phyloP scores from a whole-genome alignment of 2,329 filamentous ascomycete genomes.

The Cytospora mali region DNA sequence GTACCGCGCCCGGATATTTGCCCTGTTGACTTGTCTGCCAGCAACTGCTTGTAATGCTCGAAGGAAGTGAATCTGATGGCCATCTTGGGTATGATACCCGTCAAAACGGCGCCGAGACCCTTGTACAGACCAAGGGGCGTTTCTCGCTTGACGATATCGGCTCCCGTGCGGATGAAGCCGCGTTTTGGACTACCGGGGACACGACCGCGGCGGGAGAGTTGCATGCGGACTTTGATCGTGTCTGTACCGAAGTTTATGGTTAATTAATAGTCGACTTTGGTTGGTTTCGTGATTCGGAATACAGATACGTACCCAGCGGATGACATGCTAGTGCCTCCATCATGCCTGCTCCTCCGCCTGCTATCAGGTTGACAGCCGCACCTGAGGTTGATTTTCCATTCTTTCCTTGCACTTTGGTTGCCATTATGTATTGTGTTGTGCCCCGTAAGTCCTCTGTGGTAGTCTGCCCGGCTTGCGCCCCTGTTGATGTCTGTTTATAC shows the following conservation, averaged over 20 bases:
- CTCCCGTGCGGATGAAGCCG: constrained; percentile 84
- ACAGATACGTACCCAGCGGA: constrained; percentile 71
- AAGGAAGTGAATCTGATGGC: constrained; percentile 98
- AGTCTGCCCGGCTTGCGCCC: neutral
- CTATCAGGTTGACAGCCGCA: constrained; percentile 83
- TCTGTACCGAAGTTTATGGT: constrained; percentile 51
- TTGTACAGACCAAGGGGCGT: constrained; percentile 95
- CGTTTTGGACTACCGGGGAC: constrained; percentile 82
- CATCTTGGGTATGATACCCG: constrained; percentile 98
- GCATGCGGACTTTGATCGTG: constrained; percentile 99
- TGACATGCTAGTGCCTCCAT: constrained; percentile 98
- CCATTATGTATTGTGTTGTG: constrained; percentile 37
- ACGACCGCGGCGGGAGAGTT: constrained; percentile 84
- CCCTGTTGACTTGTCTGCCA: constrained; percentile 71
- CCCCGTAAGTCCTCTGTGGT: constrained; percentile 16
- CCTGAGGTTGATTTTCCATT: constrained; percentile 76
- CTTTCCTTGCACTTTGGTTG: constrained; percentile 46
- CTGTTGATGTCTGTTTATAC: neutral
- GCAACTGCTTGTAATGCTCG: constrained; percentile 86
- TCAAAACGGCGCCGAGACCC: constrained; percentile 93
- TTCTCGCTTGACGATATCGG: constrained; percentile 85
- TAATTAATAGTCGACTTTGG: constrained; percentile 33
- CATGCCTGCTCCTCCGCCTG: constrained; percentile 96
- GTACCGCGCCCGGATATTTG: constrained; percentile 71
- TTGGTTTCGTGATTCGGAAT: neutral